Evolutionary conservation across 2,329 filamentous ascomycete genomes (phyloP).

Genomic region (Penicillium sp.): DNA sequence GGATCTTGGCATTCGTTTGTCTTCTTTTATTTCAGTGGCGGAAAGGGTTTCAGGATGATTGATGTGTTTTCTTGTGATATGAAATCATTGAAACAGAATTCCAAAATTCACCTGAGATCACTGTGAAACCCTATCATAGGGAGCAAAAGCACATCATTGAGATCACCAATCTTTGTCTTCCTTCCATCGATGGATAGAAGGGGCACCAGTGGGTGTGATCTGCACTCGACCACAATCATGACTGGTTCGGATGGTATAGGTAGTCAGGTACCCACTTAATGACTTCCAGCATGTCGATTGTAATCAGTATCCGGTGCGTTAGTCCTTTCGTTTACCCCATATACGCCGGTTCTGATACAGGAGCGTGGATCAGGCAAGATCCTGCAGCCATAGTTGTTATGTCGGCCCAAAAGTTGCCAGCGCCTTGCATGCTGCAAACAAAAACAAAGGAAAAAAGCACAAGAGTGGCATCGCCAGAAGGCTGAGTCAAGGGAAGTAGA

Average conservation of each 20-base stretch:
- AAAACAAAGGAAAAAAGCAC: background rate
- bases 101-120: background rate
- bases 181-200: background rate
- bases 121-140: background rate
- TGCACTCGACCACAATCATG: conserved; percentile 1
- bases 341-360: background rate
- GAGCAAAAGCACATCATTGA: background rate
- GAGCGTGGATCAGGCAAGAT: background rate
- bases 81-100: background rate
- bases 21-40: background rate
- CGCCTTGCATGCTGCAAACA: background rate
- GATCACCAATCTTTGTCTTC: background rate
- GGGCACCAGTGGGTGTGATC: conserved; percentile 3
- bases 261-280: conserved; percentile 1
- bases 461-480: background rate
- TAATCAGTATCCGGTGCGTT: conserved; percentile 2
- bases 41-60: background rate
- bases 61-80: background rate
- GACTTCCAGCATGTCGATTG: conserved; percentile 5
- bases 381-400: background rate
- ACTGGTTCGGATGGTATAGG: conserved; percentile 1
- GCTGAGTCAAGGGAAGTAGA: background rate
- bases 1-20: background rate
- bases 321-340: conserved; percentile 8
- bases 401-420: too few relatives aligned